Conservation (phyloP, 495 filamentous ascomycete species). For the Penicillium chermesinum region DNA sequence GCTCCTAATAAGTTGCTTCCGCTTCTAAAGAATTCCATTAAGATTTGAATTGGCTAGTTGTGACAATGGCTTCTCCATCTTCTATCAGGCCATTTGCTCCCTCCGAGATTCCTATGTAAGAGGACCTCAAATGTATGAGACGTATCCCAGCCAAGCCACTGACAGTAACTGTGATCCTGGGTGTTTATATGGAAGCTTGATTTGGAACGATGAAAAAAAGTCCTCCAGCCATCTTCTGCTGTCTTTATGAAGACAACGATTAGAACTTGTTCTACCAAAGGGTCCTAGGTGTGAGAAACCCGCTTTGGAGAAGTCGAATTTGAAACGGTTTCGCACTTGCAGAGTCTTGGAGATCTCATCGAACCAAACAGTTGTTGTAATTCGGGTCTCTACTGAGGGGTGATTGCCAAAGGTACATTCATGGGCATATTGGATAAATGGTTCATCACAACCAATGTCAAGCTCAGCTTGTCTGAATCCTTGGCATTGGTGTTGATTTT, state of each 20-base stretch:
- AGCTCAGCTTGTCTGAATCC: background rate
- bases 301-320: background rate
- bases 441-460: background rate
- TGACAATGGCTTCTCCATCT: background rate
- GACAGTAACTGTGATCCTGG: background rate
- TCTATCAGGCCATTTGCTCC: background rate
- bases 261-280: background rate
- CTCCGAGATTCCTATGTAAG: background rate
- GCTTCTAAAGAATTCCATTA: too few relatives aligned
- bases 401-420: background rate
- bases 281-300: background rate
- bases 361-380: background rate
- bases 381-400: background rate
- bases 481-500: background rate
- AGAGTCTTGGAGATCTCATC: background rate
- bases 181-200: background rate
- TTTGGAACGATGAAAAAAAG: background rate
- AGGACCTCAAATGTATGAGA: background rate
- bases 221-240: background rate
- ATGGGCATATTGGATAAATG: background rate
- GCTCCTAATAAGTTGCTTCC: too few relatives aligned
- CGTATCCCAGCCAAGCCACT: background rate
- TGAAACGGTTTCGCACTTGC: background rate
- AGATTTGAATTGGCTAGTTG: background rate
- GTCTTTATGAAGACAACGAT: background rate